Base-by-base conservation (phyloP, 441 rosid genomes). In the Bruguiera hainesii region DNA sequence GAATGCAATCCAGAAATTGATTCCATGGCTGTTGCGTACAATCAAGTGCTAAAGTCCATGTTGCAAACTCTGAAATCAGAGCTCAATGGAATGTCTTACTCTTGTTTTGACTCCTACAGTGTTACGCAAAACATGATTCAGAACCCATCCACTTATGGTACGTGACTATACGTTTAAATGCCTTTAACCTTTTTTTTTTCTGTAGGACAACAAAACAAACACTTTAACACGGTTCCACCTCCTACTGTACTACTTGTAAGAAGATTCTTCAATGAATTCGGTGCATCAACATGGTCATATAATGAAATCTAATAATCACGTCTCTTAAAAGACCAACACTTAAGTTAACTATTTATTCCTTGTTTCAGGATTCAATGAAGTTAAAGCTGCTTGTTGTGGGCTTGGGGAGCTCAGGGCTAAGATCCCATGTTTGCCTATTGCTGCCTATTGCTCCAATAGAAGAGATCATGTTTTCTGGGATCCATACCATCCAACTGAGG, bases 371-470 rank as follows among this genome's bases (percentile, higher is more conserved):
- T 82, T 80, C 60, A 60, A 31, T 0, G 86, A 82, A 72, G 74
- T 67, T 9, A 82, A 78, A 59, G 71, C 79, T 1, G 84, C 84
- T 1, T 78, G 86, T 19, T 82, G 86, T 66, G 86, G 86, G 19
- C 77, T 73, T 1, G 86, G 86, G 19, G 59, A 48, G 19, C 65
- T 82, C 23, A 78, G 63, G 11, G 84, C 86, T 1, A 58, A 64
- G 30, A 56, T 76, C 16, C 64, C 78, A 15, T 79, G 84, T 66
- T 19, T 76, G 23, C 82, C 84, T 4, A 62, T 75, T 4, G 57
- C 86, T 2, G 25, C 37, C 1, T 74, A 62, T 35, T 80, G 86
- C 61, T 33, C 77, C 25, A 56, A 82, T 70, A 74, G 86, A 72
- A 72, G 1, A 46, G 73, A 68, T 56, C 77, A 80, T 65, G 39